Base-by-base conservation (phyloP, 164 flowering plant species). In the Euptelea pleiosperma region DNA sequence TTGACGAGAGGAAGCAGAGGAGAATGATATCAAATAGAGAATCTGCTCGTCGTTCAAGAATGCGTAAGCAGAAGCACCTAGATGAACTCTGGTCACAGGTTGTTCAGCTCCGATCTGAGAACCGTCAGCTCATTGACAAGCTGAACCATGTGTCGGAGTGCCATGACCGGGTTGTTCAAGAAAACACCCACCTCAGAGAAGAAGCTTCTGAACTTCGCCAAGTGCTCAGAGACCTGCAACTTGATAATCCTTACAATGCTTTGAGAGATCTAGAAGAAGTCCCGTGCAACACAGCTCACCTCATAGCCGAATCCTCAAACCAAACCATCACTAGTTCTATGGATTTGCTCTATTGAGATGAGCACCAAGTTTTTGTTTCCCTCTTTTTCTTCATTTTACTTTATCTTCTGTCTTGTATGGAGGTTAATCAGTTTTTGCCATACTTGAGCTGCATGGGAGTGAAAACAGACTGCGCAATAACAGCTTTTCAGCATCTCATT, bases 1-100 rank as follows among this genome's bases (percentile, higher is more conserved):
- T 83, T 52, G 85, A 82, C 22, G 98, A 92, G 78, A 71, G 96
- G 75, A 87, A 77, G 69, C 86, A 78, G 69, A 76, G 98, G 58
- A 79, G 98, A 64, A 92, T 89, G 96, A 82, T 92, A 67, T 92
- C 98, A 0, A 92, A 92, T 53, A 65, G 98, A 61, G 98, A 92
- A 68, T 92, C 98, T 1, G 98, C 98, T 6, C 77, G 98, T 12
- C 30, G 98, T 36, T 89, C 98, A 14, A 80, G 98, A 40, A 89
- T 89, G 96, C 71, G 98, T 34, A 89, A 92, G 81, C 96, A 92
- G 77, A 79, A 70, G 67, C 96, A 89, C 73, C 78, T 92, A 14
- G 88, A 87, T 58, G 98, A 92, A 79, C 91, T 92, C 5, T 82
- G 91, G 91, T 80, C 90, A 1, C 91, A 82, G 72, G 96, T 91